Evolutionary conservation across 148 eudicot genomes (phyloP).

Genomic region (Rhododendron simsii): DNA sequence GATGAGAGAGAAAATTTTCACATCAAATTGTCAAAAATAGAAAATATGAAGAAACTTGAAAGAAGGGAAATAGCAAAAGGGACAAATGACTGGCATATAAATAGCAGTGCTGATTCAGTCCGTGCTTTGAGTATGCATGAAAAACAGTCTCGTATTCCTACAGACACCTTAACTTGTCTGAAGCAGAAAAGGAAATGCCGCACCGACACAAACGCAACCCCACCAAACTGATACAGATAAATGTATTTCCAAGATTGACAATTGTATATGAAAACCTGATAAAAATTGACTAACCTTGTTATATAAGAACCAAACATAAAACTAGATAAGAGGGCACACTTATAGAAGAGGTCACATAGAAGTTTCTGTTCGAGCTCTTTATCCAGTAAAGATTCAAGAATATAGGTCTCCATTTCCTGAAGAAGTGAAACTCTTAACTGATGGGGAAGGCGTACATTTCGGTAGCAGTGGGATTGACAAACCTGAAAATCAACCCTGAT

Average conservation of each 20-base stretch:
- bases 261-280: background rate
- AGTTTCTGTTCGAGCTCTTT: slow-evolving; percentile 39
- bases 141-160: background rate
- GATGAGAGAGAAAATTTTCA: background rate
- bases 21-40: background rate
- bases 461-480: slow-evolving; percentile 23
- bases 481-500: slow-evolving; percentile 27
- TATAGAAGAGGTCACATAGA: slow-evolving; percentile 60
- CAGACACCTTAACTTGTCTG: background rate
- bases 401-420: slow-evolving; percentile 72
- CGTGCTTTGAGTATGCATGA: background rate
- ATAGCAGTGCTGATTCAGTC: background rate
- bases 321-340: slow-evolving; percentile 62
- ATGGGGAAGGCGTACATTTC: slow-evolving; percentile 62
- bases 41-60: background rate
- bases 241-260: background rate
- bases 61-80: background rate
- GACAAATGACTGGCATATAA: background rate
- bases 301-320: slow-evolving; percentile 55
- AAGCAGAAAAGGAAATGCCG: background rate
- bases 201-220: background rate
- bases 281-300: slow-evolving; percentile 47
- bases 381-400: slow-evolving; percentile 45
- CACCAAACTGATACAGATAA: background rate
- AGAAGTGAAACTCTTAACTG: slow-evolving; percentile 58